Percentiles rank a stretch among this genome's conserved stretches.
Conservation (phyloP, 805 yeast genomes). For the Lipomyces yamadae region DNA sequence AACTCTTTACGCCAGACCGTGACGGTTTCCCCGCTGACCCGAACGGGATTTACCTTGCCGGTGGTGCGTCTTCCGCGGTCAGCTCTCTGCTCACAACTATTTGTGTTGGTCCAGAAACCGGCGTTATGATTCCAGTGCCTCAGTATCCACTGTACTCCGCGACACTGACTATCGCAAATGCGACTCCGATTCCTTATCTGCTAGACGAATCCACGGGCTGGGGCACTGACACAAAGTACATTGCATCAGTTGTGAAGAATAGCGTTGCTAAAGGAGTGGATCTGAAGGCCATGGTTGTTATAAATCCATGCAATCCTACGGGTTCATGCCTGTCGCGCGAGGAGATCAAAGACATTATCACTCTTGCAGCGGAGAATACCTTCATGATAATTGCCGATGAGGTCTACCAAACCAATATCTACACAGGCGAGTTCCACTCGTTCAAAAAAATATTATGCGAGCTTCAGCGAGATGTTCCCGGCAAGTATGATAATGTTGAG, state of each 20-base stretch:
- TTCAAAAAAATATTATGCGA: slow-evolving; percentile 78
- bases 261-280: slow-evolving; percentile 58
- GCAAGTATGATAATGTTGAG: slow-evolving; percentile 71
- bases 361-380: slow-evolving; percentile 82
- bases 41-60: slow-evolving; percentile 78
- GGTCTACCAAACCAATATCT: slow-evolving; percentile 94
- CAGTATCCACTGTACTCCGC: slow-evolving; percentile 98
- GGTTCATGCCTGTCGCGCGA: slow-evolving; percentile 76
- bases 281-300: slow-evolving; percentile 83
- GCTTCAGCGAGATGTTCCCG: slow-evolving; percentile 59
- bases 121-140: slow-evolving; percentile 91
- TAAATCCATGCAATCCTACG: slow-evolving; percentile 98
- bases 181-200: slow-evolving; percentile 84
- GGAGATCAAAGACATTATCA: slow-evolving; percentile 71
- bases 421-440: slow-evolving; percentile 68
- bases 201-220: slow-evolving; percentile 80
- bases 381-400: slow-evolving; percentile 93
- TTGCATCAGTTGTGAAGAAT: slow-evolving; percentile 58
- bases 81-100: slow-evolving; percentile 72
- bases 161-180: slow-evolving; percentile 80
- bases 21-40: slow-evolving; percentile 76
- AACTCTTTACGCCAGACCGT: slow-evolving; percentile 53
- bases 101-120: slow-evolving; percentile 68
- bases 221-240: slow-evolving; percentile 76
- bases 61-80: slow-evolving; percentile 97